A percentile compares a stretch with the other conserved stretches of the same genome.
Conservation (phyloP, 352 stramenopile species). For the Globisporangium uncinulatum region DNA sequence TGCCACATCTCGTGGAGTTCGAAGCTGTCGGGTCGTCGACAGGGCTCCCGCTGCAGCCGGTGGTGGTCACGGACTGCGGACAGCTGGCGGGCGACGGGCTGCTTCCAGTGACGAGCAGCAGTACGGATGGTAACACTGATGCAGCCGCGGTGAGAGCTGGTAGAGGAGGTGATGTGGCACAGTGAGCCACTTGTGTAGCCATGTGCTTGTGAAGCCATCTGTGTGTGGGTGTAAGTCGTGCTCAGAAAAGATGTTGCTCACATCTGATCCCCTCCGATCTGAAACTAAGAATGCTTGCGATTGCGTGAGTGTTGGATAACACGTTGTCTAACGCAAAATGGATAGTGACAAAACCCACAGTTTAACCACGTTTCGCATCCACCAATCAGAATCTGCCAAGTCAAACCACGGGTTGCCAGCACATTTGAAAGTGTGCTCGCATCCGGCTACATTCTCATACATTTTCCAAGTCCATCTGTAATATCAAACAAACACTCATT, state of each 20-base stretch:
- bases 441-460: not conserved
- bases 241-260: too few relatives aligned
- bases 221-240: too few relatives aligned
- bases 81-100: constrained; percentile 48
- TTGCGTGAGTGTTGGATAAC: too few relatives aligned
- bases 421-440: not conserved
- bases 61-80: constrained; percentile 53
- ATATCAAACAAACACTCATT: not conserved
- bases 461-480: not conserved
- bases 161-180: too few relatives aligned
- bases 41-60: constrained; percentile 36
- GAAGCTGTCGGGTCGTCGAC: constrained; percentile 44
- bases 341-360: not conserved
- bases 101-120: constrained; percentile 5
- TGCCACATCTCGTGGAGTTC: constrained; percentile 39
- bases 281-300: too few relatives aligned
- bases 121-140: constrained; percentile 5
- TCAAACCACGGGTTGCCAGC: constrained; percentile 22
- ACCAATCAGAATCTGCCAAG: constrained; percentile 50
- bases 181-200: too few relatives aligned
- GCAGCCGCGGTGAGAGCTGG: constrained; percentile 6
- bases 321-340: too few relatives aligned
- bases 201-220: too few relatives aligned
- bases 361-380: not conserved
- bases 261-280: too few relatives aligned